Evolutionary conservation across 139 green algal species (phyloP).

Genomic region (Coccomyxa sp.): DNA sequence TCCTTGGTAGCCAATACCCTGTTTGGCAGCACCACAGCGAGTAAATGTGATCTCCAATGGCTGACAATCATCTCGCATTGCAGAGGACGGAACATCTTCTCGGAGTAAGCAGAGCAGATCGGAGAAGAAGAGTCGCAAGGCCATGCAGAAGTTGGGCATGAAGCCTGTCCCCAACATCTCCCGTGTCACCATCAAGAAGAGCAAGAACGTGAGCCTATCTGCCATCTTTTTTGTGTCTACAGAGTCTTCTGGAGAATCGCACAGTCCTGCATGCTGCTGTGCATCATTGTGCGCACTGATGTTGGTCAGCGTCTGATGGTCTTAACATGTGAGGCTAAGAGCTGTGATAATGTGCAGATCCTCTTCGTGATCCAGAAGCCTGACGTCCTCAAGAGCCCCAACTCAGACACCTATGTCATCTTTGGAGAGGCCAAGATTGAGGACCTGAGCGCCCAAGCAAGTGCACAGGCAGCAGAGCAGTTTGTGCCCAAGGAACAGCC

Average conservation of each 20-base stretch:
- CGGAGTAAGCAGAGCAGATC: constrained; percentile 89
- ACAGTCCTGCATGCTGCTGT: too few relatives aligned
- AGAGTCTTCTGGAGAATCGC: background rate
- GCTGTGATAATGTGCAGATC: constrained; percentile 58
- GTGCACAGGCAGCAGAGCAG: constrained; percentile 78
- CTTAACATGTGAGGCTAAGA: background rate
- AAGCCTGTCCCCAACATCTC: constrained; percentile 89
- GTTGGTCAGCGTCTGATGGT: too few relatives aligned
- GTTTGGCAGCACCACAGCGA: background rate
- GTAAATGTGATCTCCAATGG: too few relatives aligned
- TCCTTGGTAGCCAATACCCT: background rate
- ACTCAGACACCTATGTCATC: constrained; percentile 97
- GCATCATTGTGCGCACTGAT: too few relatives aligned
- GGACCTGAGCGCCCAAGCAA: constrained; percentile 87
- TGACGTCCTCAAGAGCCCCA: constrained; percentile 97
- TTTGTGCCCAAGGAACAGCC: constrained; percentile 53
- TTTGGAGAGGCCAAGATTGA: constrained; percentile 99
- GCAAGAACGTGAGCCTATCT: constrained; percentile 90
- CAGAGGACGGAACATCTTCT: background rate
- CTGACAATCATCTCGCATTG: too few relatives aligned
- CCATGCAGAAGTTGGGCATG: constrained; percentile 99
- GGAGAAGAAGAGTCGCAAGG: constrained; percentile 99
- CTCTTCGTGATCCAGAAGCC: constrained; percentile 97
- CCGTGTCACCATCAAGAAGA: constrained; percentile 97
- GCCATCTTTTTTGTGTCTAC: background rate